Percentiles rank a stretch among this genome's conserved stretches.
Evolutionary conservation across 2,329 filamentous ascomycete species (phyloP).

Genomic region (Calonectria pseudoturangicola): DNA sequence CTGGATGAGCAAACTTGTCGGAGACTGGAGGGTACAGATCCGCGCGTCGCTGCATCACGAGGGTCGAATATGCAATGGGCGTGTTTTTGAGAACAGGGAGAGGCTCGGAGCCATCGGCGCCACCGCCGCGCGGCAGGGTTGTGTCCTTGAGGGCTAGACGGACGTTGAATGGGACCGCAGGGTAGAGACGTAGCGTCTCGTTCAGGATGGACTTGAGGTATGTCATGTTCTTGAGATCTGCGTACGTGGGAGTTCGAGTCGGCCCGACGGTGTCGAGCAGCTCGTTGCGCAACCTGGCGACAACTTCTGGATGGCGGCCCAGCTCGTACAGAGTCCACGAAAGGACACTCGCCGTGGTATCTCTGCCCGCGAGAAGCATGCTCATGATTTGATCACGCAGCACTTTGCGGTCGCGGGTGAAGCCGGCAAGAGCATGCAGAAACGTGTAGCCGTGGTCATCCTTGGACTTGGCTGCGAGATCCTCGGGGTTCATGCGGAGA

Average conservation of each 20-base stretch:
- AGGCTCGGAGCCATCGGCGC: conserved; percentile 76
- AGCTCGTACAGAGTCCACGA: conserved; percentile 91
- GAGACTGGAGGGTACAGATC: conserved; percentile 75
- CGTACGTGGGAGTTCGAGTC: conserved; percentile 80
- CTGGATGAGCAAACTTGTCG: conserved; percentile 66
- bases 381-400: conserved; percentile 90
- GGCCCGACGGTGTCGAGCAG: conserved; percentile 81
- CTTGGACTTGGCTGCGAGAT: conserved; percentile 83
- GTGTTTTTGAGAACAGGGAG: conserved; percentile 81
- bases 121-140: conserved; percentile 83
- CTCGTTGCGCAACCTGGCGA: conserved; percentile 82
- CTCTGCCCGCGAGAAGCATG: conserved; percentile 88
- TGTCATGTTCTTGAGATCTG: conserved; percentile 90
- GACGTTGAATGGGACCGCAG: conserved; percentile 86
- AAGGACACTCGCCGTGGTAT: conserved; percentile 89
- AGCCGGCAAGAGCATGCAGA: conserved; percentile 87
- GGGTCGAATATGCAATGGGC: conserved; percentile 78
- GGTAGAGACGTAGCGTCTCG: conserved; percentile 86
- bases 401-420: conserved; percentile 82
- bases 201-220: conserved; percentile 85
- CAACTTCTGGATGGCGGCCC: conserved; percentile 79
- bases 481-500: conserved; percentile 79
- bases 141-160: conserved; percentile 83
- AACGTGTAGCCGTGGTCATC: conserved; percentile 86
- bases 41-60: conserved; percentile 82